Evolutionary conservation across 225 moss, liverwort and hornwort species (phyloP).

Genomic region (Sphagnum contortum): DNA sequence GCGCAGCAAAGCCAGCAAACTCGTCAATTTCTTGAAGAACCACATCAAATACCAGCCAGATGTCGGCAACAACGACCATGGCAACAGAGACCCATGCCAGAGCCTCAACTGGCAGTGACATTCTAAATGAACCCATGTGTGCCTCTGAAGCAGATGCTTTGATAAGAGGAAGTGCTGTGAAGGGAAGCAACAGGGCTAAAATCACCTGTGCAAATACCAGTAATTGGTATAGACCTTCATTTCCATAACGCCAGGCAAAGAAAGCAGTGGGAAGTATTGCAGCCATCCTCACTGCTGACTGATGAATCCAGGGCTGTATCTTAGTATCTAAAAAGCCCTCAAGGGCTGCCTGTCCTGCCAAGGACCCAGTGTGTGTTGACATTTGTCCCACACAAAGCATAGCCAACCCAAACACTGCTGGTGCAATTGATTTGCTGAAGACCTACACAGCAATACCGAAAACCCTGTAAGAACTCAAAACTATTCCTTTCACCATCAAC

Average conservation of each 20-base stretch:
- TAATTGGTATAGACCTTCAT: slow-evolving; percentile 68
- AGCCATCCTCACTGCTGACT: slow-evolving; percentile 45
- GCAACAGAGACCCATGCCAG: slow-evolving; percentile 59
- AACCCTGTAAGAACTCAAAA: too few species aligned
- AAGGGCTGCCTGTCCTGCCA: slow-evolving; percentile 63
- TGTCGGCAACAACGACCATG: slow-evolving; percentile 48
- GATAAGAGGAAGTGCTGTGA: slow-evolving; percentile 72
- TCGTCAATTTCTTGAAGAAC: slow-evolving; percentile 73
- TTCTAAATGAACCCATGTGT: slow-evolving; percentile 66
- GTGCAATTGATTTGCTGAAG: slow-evolving; percentile 57
- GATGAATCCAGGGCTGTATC: slow-evolving; percentile 69
- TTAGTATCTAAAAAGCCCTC: slow-evolving; percentile 56
- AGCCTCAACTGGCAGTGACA: slow-evolving; percentile 49
- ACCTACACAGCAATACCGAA: slow-evolving; percentile 27
- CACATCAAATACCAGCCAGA: slow-evolving; percentile 73
- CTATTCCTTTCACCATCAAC: too few species aligned
- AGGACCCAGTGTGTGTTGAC: slow-evolving; percentile 55
- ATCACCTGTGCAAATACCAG: slow-evolving; percentile 62
- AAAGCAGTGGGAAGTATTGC: slow-evolving; percentile 60
- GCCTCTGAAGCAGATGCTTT: slow-evolving; percentile 74
- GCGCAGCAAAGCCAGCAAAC: slow-evolving; percentile 44
- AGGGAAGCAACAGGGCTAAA: slow-evolving; percentile 75
- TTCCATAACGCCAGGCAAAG: slow-evolving; percentile 63
- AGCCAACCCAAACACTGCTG: slow-evolving; percentile 64
- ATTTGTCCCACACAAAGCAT: slow-evolving; percentile 71